Evolutionary conservation across 129 eudicot species (phyloP).

Genomic region (Escallonia herrerae): DNA sequence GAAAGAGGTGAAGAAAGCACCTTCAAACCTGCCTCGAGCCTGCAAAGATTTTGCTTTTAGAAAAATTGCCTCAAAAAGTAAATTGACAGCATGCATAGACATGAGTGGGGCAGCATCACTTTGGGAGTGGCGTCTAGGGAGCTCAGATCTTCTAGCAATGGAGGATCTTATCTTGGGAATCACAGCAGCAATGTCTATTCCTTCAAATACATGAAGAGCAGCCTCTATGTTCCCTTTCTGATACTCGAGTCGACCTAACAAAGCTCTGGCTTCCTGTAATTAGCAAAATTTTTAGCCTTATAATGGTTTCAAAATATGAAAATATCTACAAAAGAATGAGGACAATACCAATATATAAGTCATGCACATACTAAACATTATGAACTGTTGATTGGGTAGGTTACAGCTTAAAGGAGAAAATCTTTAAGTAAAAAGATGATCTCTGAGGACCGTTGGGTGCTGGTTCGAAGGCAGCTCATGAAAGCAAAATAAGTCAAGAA

Average conservation of each 20-base stretch:
- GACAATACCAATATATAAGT: neutral
- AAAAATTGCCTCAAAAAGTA: constrained; percentile 80
- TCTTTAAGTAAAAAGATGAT: no score
- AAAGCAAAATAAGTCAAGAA: no score
- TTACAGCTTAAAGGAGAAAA: no score
- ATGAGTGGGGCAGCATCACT: constrained; percentile 57
- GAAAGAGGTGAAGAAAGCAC: constrained; percentile 17
- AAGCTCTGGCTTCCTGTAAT: constrained; percentile 83
- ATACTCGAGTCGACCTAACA: constrained; percentile 85
- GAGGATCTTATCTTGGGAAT: constrained; percentile 54
- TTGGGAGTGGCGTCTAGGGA: constrained; percentile 62
- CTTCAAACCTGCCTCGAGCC: constrained; percentile 58
- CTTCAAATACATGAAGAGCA: constrained; percentile 89
- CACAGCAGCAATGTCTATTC: constrained; percentile 76
- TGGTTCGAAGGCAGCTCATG: no score
- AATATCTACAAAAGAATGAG: neutral
- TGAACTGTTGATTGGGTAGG: no score
- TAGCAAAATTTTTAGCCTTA: constrained; percentile 18
- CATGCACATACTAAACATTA: neutral
- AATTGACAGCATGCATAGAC: constrained; percentile 84
- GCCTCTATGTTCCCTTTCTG: constrained; percentile 87
- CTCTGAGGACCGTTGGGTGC: neutral
- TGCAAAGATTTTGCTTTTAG: constrained; percentile 78
- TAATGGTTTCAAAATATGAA: neutral
- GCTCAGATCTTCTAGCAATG: constrained; percentile 51